Evolutionary conservation across 805 yeast species (phyloP), one percentile per base, ranked within the genome.

Genomic region (Starmerella cellae): DNA sequence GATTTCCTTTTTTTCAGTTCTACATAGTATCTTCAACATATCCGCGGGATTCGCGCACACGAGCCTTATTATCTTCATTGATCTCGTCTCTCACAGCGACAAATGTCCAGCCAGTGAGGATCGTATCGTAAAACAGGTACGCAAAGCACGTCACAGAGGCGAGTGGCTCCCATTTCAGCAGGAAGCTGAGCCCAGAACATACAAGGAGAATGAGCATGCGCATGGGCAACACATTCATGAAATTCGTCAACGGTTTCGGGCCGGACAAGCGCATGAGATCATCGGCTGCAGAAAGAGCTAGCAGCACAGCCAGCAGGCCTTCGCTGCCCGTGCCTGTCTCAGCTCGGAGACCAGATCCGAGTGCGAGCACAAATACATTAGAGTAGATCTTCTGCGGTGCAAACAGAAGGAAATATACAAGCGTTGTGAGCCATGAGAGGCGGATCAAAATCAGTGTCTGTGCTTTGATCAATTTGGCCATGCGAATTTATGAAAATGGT

Each of bases 31-130:
- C n/a, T 10, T 37, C 44, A 19, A 41, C 46, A 26, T 39, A 44
- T 29, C 55, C 55, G 16, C 58, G 50, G 21, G 48, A 48, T 28
- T 45, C 44, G 13, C 55, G 40, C 18, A 55, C 51, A 30, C 28
- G 34, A 9, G 35, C 38, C 34, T 51, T 51, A 34, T 45, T 42
- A 32, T 37, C 39, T 43, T 61, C 65, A 43, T 62, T 61, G 20
- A 55, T 50, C 50, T 62, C 64, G 37, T 61, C 65, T 5, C 65
- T 50, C 11, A 58, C 52, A 3, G 55, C 42, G 4, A 48, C 29
- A 38, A 50, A 60, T 19, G 55, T 48, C 47, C 53, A 45, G 32
- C 60, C 61, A 41, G 59, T 58, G 37, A 60, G 19, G 9, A 60
- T 33, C 28, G 57, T 43, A 42, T 62, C 65, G 20, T 51, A 21